Percentiles rank a stretch among this genome's conserved stretches.
These are phyloP conservation scores for Capniomyces stellatus DNA, from an alignment of 371 early-diverging fungal genomes.

Conservation along the genomic window DNA sequence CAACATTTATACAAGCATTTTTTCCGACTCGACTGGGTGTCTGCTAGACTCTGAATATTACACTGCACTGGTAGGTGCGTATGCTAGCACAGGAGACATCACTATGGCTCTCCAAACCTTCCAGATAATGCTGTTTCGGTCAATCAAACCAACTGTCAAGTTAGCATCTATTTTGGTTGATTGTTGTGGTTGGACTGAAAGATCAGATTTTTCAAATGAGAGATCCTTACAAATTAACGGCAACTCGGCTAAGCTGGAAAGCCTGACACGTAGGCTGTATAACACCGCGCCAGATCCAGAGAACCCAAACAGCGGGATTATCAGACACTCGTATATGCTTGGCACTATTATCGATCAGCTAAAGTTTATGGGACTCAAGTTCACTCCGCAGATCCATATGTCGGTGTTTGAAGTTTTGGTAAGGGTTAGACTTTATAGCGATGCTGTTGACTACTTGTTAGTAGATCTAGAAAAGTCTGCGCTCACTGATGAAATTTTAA, in stretches of 20 bases:
- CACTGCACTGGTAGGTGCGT: constrained; percentile 22
- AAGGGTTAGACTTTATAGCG: neutral
- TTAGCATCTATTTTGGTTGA: constrained; percentile 21
- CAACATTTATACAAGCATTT: too few species aligned
- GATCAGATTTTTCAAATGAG: constrained; percentile 22
- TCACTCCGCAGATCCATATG: neutral
- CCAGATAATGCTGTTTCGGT: constrained; percentile 22
- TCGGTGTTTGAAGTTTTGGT: constrained; percentile 2
- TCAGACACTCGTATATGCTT: neutral
- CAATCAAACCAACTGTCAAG: constrained; percentile 12
- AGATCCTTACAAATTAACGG: neutral
- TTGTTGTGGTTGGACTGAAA: constrained; percentile 23
- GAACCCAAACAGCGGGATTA: neutral
- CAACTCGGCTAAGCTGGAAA: neutral
- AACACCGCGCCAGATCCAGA: neutral
- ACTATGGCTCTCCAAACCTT: constrained; percentile 17
- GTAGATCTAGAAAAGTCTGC: neutral
- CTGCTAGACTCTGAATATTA: constrained; percentile 12
- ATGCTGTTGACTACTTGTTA: neutral
- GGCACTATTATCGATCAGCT: neutral
- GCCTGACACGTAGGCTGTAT: neutral
- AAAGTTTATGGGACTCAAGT: neutral
- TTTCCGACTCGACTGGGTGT: too few species aligned
- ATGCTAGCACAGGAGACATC: constrained; percentile 16
- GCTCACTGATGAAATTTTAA: neutral